Evolutionary conservation across 805 yeast genomes (phyloP).

Genomic region (Candida piceae): DNA sequence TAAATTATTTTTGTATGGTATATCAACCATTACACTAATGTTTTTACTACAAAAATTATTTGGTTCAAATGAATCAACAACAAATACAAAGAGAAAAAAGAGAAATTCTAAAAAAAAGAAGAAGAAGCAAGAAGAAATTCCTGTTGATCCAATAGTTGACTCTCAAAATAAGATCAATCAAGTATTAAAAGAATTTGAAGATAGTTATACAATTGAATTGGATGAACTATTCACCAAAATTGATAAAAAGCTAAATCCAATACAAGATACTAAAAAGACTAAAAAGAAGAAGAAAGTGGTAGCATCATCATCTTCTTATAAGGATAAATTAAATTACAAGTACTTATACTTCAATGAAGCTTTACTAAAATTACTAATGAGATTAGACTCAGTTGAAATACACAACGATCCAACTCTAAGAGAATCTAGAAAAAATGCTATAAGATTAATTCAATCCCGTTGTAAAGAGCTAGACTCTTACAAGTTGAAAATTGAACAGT

Average conservation of each 20-base stretch:
- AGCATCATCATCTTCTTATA: too few relatives aligned
- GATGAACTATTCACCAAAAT: background rate
- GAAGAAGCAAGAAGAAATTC: slow-evolving; percentile 7
- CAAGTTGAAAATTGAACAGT: slow-evolving; percentile 18
- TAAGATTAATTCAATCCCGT: slow-evolving; percentile 55
- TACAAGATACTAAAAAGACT: background rate
- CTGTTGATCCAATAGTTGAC: background rate
- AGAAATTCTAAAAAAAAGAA: slow-evolving; percentile 5
- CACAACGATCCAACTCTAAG: slow-evolving; percentile 47
- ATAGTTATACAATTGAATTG: background rate
- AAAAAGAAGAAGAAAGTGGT: background rate
- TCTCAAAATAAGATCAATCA: background rate
- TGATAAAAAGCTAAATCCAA: background rate
- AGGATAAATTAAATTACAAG: slow-evolving; percentile 36
- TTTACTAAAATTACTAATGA: slow-evolving; percentile 60
- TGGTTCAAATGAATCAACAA: too few relatives aligned
- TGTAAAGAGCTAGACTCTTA: slow-evolving; percentile 47
- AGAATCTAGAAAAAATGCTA: slow-evolving; percentile 51
- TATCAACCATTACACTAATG: slow-evolving; percentile 10
- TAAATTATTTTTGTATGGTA: slow-evolving; percentile 9
- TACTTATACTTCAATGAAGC: slow-evolving; percentile 60
- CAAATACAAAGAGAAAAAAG: background rate
- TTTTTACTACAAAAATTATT: slow-evolving; percentile 6
- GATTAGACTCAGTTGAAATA: slow-evolving; percentile 53
- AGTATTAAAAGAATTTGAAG: background rate